phyloP scores from a whole-genome alignment of 192 early-diverging fungal genomes.

The Haplosporangium gracile region DNA sequence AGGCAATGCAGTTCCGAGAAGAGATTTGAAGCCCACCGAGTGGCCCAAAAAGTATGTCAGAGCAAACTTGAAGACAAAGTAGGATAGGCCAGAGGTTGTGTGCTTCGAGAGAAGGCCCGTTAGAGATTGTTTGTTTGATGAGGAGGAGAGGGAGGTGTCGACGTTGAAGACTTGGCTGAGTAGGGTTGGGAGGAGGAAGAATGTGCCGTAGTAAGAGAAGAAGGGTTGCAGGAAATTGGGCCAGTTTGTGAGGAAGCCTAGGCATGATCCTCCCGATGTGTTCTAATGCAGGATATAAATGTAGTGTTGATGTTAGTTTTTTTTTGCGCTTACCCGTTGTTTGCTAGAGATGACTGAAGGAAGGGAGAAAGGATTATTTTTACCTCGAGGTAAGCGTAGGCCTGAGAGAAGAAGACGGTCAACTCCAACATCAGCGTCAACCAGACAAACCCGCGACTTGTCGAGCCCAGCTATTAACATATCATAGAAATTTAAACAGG shows the following conservation, averaged over 20 bases:
- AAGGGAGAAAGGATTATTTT: neutral
- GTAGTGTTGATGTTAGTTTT: neutral
- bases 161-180: constrained; percentile 36
- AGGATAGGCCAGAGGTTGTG: constrained; percentile 21
- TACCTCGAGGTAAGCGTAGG: neutral
- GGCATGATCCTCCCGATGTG: neutral
- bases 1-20: neutral
- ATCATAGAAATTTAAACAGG: neutral
- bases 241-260: constrained; percentile 22
- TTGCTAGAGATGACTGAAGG: neutral
- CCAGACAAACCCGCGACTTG: constrained; percentile 30
- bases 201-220: constrained; percentile 21
- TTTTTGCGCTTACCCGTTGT: neutral
- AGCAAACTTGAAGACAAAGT: constrained; percentile 42
- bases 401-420: neutral
- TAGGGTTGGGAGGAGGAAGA: constrained; percentile 20
- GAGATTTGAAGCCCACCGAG: neutral
- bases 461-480: constrained; percentile 4
- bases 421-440: constrained; percentile 20
- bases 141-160: neutral
- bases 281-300: neutral
- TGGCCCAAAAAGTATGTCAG: constrained; percentile 30
- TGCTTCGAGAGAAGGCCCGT: constrained; percentile 14
- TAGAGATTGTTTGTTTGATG: neutral
- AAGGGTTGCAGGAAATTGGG: constrained; percentile 17